phyloP scores from a whole-genome alignment of 1,284 basidiomycete genomes.

The Malassezia equina region DNA sequence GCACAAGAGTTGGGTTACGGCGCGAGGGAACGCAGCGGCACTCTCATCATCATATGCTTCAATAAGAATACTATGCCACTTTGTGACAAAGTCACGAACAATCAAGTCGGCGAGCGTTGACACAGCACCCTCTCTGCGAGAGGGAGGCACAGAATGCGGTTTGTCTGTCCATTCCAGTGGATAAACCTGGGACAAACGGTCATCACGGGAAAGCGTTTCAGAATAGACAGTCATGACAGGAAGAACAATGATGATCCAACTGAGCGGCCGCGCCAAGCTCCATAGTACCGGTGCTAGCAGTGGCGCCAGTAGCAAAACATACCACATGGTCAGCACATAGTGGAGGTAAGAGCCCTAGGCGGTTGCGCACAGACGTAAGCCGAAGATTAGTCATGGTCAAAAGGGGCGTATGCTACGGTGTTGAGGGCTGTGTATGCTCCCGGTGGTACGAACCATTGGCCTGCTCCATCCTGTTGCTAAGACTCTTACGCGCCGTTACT shows the following conservation, averaged over 20 bases:
- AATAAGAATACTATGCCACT: constrained; percentile 29
- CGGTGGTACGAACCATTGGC: background rate
- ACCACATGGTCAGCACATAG: background rate
- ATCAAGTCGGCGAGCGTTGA: constrained; percentile 20
- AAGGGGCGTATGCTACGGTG: background rate
- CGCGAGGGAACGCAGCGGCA: background rate
- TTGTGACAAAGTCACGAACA: constrained; percentile 35
- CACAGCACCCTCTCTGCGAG: background rate
- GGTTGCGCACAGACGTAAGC: background rate
- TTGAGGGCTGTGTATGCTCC: background rate
- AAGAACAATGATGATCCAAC: background rate
- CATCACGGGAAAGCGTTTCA: background rate
- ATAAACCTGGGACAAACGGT: background rate
- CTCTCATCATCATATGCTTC: constrained; percentile 12
- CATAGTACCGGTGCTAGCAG: background rate
- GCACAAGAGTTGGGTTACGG: background rate
- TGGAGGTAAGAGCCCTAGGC: background rate
- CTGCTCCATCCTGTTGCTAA: background rate
- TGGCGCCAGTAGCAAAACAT: background rate
- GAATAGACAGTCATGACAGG: background rate
- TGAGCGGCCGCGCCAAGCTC: background rate
- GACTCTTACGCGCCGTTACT: background rate
- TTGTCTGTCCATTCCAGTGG: background rate
- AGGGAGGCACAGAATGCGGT: background rate
- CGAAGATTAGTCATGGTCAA: background rate